A percentile compares a stretch with the other conserved stretches of the same genome.
Evolutionary conservation across 2,329 filamentous ascomycete species (phyloP).

Genomic region (Diplodia scrobiculata): DNA sequence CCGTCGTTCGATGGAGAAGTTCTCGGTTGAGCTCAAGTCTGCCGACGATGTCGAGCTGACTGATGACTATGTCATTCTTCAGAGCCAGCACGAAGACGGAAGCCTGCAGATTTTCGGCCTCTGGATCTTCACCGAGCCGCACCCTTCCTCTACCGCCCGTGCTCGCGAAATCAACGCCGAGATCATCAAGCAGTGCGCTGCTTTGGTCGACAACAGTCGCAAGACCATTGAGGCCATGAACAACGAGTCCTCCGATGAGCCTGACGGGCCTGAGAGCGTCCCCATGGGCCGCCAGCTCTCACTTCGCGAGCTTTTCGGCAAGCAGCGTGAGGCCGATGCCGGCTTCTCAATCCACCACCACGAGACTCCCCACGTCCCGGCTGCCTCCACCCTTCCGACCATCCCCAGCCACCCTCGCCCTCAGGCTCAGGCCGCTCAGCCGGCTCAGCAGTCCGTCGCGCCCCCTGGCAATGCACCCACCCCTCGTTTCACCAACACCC

Average conservation of each 20-base stretch:
- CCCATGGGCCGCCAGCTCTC: conserved; percentile 58
- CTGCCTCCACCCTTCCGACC: background rate
- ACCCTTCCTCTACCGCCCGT: conserved; percentile 58
- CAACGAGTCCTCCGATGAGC: conserved; percentile 32
- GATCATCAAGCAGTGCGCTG: conserved; percentile 59
- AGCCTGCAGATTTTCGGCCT: conserved; percentile 57
- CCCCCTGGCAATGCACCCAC: background rate
- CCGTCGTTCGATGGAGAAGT: conserved; percentile 53
- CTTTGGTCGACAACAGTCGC: conserved; percentile 54
- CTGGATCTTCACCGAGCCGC: conserved; percentile 65
- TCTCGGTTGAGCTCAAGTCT: conserved; percentile 48
- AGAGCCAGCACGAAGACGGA: conserved; percentile 45
- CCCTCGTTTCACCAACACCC: conserved; percentile 31
- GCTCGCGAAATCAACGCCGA: conserved; percentile 55
- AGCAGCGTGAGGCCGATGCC: conserved; percentile 56
- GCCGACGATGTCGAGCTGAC: conserved; percentile 51
- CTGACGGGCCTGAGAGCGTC: conserved; percentile 44
- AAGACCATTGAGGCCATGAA: conserved; percentile 42
- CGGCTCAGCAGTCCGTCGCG: background rate
- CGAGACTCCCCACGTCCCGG: conserved; percentile 12
- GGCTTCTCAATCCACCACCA: conserved; percentile 55
- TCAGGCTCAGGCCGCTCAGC: conserved; percentile 4
- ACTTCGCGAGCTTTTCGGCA: conserved; percentile 58
- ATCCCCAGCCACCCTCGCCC: background rate
- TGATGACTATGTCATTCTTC: conserved; percentile 64